Evolutionary conservation across 2,329 filamentous ascomycete genomes (phyloP), one percentile per base, ranked within the genome.

Genomic region (Monosporascus sp.): DNA sequence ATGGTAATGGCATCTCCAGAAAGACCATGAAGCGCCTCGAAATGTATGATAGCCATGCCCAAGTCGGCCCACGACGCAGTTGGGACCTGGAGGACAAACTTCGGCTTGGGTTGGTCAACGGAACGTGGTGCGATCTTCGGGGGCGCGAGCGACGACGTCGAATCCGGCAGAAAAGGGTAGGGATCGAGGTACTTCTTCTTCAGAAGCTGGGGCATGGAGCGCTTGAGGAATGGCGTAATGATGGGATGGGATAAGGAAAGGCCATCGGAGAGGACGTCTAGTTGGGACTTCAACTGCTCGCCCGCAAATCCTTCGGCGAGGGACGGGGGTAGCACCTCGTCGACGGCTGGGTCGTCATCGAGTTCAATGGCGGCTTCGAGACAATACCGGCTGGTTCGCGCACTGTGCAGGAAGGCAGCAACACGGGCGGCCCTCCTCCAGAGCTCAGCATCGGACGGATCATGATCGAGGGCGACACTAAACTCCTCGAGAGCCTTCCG

Each of bases 351-450:
- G 59, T 87, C 84, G 61, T 87, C 84, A 57, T 87, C 84, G 38
- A 86, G 70, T 65, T 87, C 84, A 35, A 87, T 80, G 6, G 84
- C 83, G 35, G 84, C 81, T 63, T 87, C 84, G 2, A 87, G 70
- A 54, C 83, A 86, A 62, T 81, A 87, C 37, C 84, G 73, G 58
- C 77, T 80, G 25, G 85, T 74, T 14, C 82, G 75, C 0, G 72
- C 65, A 57, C 83, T 86, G 45, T 77, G 78, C 44, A 87, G 67
- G 46, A 82, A 80, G 1, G 78, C 75, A 3, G 78, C 82, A 45
- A 86, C 77, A 3, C 83, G 78, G 0, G 82, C 81, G 2, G 77
- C 74, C 49, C 77, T 76, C 55, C 84, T 75, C 84, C 84, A 87
- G 7, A 87, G 70, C 61, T 87, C 84, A 2, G 84, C 83, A 61